Percentiles rank a stretch among this genome's conserved stretches.
Evolutionary conservation across 202 grass and related monocot genomes (phyloP).

Genomic region (Schoenoplectus triqueter): DNA sequence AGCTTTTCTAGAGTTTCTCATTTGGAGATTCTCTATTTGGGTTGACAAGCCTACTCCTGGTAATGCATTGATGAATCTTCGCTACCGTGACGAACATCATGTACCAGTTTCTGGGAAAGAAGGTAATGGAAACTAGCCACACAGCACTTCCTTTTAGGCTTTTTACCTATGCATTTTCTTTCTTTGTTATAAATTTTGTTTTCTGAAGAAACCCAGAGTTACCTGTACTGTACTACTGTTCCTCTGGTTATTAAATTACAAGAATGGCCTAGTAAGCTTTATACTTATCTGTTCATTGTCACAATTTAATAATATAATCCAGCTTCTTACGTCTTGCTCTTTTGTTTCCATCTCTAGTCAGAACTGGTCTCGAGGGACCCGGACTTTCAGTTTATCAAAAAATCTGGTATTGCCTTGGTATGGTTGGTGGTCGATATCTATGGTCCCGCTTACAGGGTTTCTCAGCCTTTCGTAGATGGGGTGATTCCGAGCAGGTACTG

Average conservation of each 20-base stretch:
- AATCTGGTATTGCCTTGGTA: constrained; percentile 82
- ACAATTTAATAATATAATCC: background rate
- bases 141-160: background rate
- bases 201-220: background rate
- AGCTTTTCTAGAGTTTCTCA: constrained; percentile 95
- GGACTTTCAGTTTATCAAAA: constrained; percentile 95
- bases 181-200: background rate
- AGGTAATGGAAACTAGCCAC: constrained; percentile 44
- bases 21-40: constrained; percentile 99
- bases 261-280: background rate
- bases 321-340: constrained; percentile 5
- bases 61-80: constrained; percentile 92
- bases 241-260: background rate
- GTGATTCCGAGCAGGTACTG: constrained; percentile 90
- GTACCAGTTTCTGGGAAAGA: constrained; percentile 65
- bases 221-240: background rate
- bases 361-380: constrained; percentile 89
- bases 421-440: constrained; percentile 85
- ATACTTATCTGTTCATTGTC: background rate
- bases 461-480: constrained; percentile 94
- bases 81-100: constrained; percentile 81
- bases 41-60: constrained; percentile 95
- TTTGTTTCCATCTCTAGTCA: constrained; percentile 57
- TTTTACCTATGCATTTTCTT: background rate
- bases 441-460: constrained; percentile 87